These are phyloP conservation scores for Didymosphaeria variabile DNA, from an alignment of 2,329 filamentous ascomycete species.

Conservation along the genomic window DNA sequence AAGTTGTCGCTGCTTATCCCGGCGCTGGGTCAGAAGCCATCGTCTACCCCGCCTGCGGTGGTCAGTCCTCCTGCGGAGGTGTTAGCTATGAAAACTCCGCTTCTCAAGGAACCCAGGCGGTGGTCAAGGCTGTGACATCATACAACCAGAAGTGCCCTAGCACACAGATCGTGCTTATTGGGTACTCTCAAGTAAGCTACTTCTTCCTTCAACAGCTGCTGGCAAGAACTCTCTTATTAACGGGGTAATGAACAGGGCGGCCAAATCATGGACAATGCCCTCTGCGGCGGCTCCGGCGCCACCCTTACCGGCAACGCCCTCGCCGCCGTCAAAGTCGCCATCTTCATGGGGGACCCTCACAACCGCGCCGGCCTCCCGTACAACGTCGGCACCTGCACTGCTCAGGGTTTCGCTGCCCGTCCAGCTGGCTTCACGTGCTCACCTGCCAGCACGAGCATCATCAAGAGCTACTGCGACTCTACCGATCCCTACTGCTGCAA, in stretches of 20 bases:
- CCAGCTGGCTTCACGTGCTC: conserved; percentile 65
- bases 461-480: conserved; percentile 72
- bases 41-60: conserved; percentile 67
- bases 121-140: conserved; percentile 66
- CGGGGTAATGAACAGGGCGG: conserved; percentile 58
- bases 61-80: conserved; percentile 66
- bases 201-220: background rate
- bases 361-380: conserved; percentile 65
- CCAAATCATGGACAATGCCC: conserved; percentile 70
- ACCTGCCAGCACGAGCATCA: conserved; percentile 61
- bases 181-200: conserved; percentile 66
- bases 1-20: conserved; percentile 51
- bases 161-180: conserved; percentile 68
- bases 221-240: background rate
- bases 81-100: conserved; percentile 68
- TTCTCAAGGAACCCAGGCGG: conserved; percentile 65
- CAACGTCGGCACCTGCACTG: conserved; percentile 68
- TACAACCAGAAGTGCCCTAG: conserved; percentile 66
- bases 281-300: conserved; percentile 64
- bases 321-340: conserved; percentile 67
- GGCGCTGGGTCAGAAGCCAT: conserved; percentile 54
- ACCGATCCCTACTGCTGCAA: conserved; percentile 73
- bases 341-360: conserved; percentile 72
- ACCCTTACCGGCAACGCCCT: conserved; percentile 61
- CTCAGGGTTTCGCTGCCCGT: conserved; percentile 68